These are phyloP conservation scores for Plasmodium yoelii DNA, from an alignment of 169 alveolate genomes.

Conservation along the genomic window DNA sequence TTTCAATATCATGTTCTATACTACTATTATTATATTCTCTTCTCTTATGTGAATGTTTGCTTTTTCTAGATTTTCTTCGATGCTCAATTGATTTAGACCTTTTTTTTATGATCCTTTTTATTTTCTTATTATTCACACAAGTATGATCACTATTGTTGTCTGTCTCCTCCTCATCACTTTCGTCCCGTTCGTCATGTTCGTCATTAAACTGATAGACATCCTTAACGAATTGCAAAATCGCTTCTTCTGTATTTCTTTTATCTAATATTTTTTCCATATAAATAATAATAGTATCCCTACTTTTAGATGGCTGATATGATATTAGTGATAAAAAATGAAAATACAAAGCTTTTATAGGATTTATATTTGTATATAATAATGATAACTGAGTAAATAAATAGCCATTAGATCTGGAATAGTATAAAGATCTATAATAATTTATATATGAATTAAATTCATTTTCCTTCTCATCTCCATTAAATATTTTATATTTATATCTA, in stretches of 20 bases:
- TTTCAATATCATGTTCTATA: background rate
- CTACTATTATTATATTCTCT: background rate
- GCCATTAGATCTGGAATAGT: conserved; percentile 37
- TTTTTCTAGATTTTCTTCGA: no score
- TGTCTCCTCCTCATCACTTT: no score
- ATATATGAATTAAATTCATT: conserved; percentile 45
- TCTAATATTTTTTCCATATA: conserved; percentile 26
- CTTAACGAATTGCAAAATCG: no score
- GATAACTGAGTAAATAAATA: conserved; percentile 52
- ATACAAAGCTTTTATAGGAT: conserved; percentile 42
- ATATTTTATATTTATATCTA: conserved; percentile 44
- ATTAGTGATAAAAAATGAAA: conserved; percentile 57
- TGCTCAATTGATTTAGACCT: no score
- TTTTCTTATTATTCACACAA: no score
- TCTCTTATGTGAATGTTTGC: background rate
- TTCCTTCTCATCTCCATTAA: conserved; percentile 16
- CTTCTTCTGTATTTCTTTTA: conserved; percentile 2
- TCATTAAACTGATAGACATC: no score
- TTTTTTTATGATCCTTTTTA: no score
- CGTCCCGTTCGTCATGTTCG: no score
- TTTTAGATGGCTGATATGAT: conserved; percentile 22
- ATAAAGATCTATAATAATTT: conserved; percentile 51
- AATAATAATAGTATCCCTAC: conserved; percentile 30
- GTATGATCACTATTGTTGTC: no score
- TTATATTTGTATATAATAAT: conserved; percentile 18